Evolutionary conservation across 768 basidiomycete genomes (phyloP).

Genomic region (Lactarius akahatsu): DNA sequence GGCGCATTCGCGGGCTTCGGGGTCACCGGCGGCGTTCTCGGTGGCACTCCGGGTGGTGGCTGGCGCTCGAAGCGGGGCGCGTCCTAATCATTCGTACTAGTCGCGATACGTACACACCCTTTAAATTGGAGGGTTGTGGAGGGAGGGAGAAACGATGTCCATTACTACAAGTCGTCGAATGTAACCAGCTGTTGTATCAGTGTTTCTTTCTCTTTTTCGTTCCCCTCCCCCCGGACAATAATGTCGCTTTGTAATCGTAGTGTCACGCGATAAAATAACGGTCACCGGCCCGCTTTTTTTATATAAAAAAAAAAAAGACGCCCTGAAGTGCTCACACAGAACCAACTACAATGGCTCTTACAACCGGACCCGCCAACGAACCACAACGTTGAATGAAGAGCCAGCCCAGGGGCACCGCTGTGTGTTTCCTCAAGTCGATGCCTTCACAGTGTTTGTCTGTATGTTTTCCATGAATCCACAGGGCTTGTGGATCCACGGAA

Average conservation of each 20-base stretch:
- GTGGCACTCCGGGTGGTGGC: constrained; percentile 12
- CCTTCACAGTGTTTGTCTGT: too few species aligned
- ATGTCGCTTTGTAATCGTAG: neutral
- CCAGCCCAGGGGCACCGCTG: too few species aligned
- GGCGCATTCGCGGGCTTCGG: constrained; percentile 50
- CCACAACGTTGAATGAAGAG: too few species aligned
- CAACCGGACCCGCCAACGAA: too few species aligned
- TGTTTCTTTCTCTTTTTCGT: neutral
- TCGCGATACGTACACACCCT: neutral
- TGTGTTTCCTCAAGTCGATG: too few species aligned
- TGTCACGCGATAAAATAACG: neutral
- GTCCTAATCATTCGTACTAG: constrained; percentile 5
- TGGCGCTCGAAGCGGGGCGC: constrained; percentile 21
- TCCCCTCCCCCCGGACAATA: neutral
- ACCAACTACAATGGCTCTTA: too few species aligned
- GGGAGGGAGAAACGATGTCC: neutral
- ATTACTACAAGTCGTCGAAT: constrained; percentile 5
- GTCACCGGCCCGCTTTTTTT: neutral
- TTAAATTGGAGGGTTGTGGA: neutral
- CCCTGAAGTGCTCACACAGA: too few species aligned
- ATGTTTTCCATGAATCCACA: too few species aligned
- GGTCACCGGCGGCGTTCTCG: constrained; percentile 35
- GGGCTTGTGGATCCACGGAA: too few species aligned
- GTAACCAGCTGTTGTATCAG: constrained; percentile 18
- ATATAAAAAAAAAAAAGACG: too few species aligned